phyloP scores from a whole-genome alignment of 345 rosid genomes.

The Ricinus communis region DNA sequence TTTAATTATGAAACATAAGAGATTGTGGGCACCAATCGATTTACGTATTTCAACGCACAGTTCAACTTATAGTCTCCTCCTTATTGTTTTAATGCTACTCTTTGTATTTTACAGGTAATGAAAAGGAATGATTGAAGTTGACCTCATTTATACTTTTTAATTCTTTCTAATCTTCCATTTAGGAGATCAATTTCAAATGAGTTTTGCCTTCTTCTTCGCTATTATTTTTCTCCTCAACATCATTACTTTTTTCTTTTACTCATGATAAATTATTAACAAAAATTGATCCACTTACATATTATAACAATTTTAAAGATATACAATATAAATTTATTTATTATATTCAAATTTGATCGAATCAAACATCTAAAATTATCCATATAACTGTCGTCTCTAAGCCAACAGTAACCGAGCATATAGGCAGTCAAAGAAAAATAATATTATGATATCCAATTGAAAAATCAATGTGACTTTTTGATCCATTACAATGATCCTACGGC shows the following conservation, averaged over 20 bases:
- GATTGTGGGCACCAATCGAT: not conserved
- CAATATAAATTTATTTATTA: too few species aligned
- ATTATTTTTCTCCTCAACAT: not conserved
- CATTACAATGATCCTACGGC: too few species aligned
- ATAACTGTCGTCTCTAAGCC: not conserved
- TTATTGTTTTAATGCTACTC: not conserved
- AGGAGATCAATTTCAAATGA: not conserved
- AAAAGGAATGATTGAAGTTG: constrained; percentile 6
- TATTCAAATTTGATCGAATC: too few species aligned
- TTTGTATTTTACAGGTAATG: not conserved
- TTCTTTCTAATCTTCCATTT: not conserved
- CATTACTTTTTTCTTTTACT: not conserved
- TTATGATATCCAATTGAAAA: too few species aligned
- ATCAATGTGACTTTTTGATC: too few species aligned
- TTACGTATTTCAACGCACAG: not conserved
- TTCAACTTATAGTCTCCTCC: not conserved
- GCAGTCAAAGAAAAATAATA: too few species aligned
- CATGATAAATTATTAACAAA: too few species aligned
- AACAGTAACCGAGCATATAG: too few species aligned
- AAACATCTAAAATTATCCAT: not conserved
- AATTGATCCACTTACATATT: too few species aligned
- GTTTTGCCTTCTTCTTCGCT: not conserved
- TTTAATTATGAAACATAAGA: too few species aligned
- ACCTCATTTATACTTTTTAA: not conserved
- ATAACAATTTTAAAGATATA: too few species aligned